Conservation (phyloP, 108 stramenopile genomes). For the Aurantiochytrium sp. region DNA sequence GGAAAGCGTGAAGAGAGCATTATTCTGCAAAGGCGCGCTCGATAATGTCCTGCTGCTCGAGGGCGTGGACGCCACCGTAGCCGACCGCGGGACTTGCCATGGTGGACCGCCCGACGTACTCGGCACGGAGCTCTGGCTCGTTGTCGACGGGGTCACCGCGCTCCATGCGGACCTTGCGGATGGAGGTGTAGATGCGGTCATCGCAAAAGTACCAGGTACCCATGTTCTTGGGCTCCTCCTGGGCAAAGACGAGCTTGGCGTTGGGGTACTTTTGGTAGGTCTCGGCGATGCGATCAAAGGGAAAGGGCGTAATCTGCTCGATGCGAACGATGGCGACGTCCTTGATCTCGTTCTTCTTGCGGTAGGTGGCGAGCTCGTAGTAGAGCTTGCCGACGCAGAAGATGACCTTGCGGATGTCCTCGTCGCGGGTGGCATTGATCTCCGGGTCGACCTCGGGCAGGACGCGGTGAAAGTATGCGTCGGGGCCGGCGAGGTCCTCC, state of each 20-base stretch:
- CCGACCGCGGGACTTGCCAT: slow-evolving; percentile 94
- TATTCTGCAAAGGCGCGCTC: slow-evolving; percentile 70
- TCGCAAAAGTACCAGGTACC: slow-evolving; percentile 72
- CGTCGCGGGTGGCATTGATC: slow-evolving; percentile 60
- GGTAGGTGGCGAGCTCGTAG: slow-evolving; percentile 86
- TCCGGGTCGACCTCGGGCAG: slow-evolving; percentile 55
- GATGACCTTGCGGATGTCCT: slow-evolving; percentile 81
- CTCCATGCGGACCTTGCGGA: slow-evolving; percentile 67
- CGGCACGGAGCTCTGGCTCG: slow-evolving; percentile 72
- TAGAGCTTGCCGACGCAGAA: slow-evolving; percentile 96
- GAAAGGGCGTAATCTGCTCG: slow-evolving; percentile 97
- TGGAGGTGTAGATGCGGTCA: slow-evolving; percentile 84
- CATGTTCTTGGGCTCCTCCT: slow-evolving; percentile 88
- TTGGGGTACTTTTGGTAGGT: slow-evolving; percentile 72
- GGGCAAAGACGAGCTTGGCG: slow-evolving; percentile 89
- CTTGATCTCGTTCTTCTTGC: slow-evolving; percentile 66
- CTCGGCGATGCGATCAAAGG: slow-evolving; percentile 86
- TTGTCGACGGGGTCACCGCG: slow-evolving; percentile 46
- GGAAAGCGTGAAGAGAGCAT: not conserved
- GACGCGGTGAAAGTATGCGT: slow-evolving; percentile 78
- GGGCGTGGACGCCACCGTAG: slow-evolving; percentile 75
- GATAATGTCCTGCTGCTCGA: slow-evolving; percentile 78
- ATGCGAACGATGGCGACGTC: slow-evolving; percentile 91
- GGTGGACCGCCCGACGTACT: slow-evolving; percentile 87
- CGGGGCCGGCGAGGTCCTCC: slow-evolving; percentile 83